Evolutionary conservation across 352 stramenopile genomes (phyloP).

Genomic region (Phytopythium mirpurense): DNA sequence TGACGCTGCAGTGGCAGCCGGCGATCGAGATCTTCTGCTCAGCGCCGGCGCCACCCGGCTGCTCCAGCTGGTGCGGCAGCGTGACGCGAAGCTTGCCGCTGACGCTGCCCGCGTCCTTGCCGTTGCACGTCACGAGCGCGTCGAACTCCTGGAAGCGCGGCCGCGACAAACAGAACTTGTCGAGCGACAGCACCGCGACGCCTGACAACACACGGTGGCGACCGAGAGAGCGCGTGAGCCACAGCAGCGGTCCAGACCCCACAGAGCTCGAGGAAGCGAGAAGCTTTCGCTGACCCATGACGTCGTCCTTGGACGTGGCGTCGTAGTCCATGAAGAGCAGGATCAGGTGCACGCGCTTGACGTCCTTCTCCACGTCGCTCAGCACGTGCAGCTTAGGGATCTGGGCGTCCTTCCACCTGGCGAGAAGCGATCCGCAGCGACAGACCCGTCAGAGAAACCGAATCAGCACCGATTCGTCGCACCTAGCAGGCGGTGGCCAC

Average conservation of each 20-base stretch:
- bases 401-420: constrained; percentile 61
- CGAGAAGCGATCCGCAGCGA: no score
- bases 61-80: constrained; percentile 40
- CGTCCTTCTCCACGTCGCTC: constrained; percentile 43
- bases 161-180: constrained; percentile 36
- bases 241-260: no score
- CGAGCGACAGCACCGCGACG: constrained; percentile 51
- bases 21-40: constrained; percentile 29
- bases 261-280: no score
- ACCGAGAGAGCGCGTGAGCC: no score
- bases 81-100: constrained; percentile 53
- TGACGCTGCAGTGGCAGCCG: constrained; percentile 51
- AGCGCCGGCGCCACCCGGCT: constrained; percentile 11
- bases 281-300: no score
- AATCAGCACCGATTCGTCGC: no score
- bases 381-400: constrained; percentile 57
- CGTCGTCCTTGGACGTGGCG: constrained; percentile 60
- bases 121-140: constrained; percentile 34
- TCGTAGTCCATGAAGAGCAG: constrained; percentile 84
- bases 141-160: constrained; percentile 59
- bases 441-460: not conserved
- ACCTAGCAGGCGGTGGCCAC: no score
- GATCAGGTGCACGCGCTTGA: constrained; percentile 61
- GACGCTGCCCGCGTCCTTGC: constrained; percentile 46
- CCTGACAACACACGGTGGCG: no score